Conservation (phyloP, 441 rosid genomes). For the Gossypium lobatum region DNA sequence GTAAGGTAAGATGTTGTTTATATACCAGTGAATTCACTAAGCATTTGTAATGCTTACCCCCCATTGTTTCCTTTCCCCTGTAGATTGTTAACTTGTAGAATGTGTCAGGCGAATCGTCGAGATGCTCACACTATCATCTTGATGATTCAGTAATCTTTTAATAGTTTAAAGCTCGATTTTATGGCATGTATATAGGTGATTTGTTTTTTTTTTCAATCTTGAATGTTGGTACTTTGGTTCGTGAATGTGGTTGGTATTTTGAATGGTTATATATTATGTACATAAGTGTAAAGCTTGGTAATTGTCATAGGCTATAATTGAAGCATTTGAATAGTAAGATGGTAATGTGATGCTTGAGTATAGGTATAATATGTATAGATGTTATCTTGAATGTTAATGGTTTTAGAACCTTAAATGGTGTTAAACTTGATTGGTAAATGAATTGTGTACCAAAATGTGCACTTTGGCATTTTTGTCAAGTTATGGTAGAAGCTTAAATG, state of each 20-base stretch:
- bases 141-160: background rate
- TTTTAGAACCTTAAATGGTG: background rate
- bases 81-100: background rate
- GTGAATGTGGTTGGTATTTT: background rate
- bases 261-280: background rate
- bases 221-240: background rate
- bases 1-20: background rate
- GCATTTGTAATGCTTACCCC: background rate
- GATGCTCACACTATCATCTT: background rate
- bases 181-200: background rate
- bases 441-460: background rate
- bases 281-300: background rate
- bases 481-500: background rate
- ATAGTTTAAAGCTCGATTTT: background rate
- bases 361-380: background rate
- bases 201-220: background rate
- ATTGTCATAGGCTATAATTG: background rate
- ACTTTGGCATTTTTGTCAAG: background rate
- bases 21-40: background rate
- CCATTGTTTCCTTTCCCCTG: background rate
- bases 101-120: background rate
- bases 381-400: background rate
- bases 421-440: background rate
- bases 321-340: background rate
- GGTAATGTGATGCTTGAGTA: background rate